Conservation (phyloP, 345 rosid genomes). For the Cardamine chenopodiifolia region DNA sequence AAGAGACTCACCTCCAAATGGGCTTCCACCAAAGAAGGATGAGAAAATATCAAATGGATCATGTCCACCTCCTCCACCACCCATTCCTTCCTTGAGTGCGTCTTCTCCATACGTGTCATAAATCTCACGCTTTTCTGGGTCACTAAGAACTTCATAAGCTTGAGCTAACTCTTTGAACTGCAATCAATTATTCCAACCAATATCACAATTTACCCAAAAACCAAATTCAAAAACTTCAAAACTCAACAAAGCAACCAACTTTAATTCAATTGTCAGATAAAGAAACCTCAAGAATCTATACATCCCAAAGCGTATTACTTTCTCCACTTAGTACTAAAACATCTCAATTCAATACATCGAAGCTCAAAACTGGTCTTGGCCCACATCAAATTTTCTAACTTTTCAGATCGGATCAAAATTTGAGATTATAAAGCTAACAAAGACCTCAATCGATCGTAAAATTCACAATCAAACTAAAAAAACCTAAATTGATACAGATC, state of each 20-base stretch:
- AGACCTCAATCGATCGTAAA: not conserved
- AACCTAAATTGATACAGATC: not conserved
- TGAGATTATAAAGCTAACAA: not conserved
- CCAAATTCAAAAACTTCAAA: not conserved
- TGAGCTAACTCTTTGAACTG: conserved; percentile 91
- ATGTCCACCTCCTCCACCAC: conserved; percentile 66
- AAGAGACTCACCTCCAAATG: conserved; percentile 56
- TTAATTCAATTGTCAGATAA: not conserved
- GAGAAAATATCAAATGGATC: conserved; percentile 84
- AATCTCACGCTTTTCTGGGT: conserved; percentile 83
- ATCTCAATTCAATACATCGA: not conserved
- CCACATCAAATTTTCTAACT: not conserved
- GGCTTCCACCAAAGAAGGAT: conserved; percentile 76
- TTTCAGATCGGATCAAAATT: conserved; percentile 26
- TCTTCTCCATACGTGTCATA: conserved; percentile 90
- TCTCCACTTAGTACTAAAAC: not conserved
- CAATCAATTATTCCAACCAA: not conserved
- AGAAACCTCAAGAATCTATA: no score
- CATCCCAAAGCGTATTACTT: not conserved
- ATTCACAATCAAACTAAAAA: not conserved
- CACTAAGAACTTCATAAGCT: conserved; percentile 87
- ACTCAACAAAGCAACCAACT: not conserved
- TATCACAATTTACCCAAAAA: not conserved
- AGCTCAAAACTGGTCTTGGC: not conserved
- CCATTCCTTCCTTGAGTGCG: conserved; percentile 95